Percentiles rank a stretch among this genome's conserved stretches.
These are phyloP conservation scores for Dujonia santamariae DNA, from an alignment of 1,139 yeast genomes.

Conservation along the genomic window DNA sequence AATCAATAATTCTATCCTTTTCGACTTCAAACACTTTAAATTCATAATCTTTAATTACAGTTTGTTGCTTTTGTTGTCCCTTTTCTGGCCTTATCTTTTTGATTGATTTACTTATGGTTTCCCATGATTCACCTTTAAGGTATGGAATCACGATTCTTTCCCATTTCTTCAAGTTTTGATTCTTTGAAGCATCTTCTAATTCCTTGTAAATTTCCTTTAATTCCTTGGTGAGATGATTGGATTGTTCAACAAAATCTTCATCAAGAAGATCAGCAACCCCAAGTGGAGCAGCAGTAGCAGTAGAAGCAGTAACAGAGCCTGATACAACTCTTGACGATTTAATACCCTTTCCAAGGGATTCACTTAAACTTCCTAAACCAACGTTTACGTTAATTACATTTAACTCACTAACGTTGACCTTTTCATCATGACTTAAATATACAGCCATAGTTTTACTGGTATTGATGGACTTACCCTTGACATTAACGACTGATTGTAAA, in stretches of 20 bases:
- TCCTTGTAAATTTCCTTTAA: conserved; percentile 21
- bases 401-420: conserved; percentile 42
- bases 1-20: conserved; percentile 66
- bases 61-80: not conserved
- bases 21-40: conserved; percentile 58
- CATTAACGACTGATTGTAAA: conserved; percentile 35
- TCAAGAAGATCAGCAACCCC: conserved; percentile 31
- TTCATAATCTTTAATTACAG: conserved; percentile 11
- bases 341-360: conserved; percentile 65
- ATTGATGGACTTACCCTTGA: conserved; percentile 41
- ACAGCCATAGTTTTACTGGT: conserved; percentile 42
- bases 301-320: conserved; percentile 7
- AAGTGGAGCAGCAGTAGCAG: conserved; percentile 2
- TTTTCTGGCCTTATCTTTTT: conserved; percentile 12
- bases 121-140: conserved; percentile 29
- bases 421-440: conserved; percentile 37
- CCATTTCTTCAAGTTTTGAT: conserved; percentile 23
- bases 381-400: conserved; percentile 54
- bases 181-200: conserved; percentile 18
- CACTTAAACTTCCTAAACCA: conserved; percentile 69
- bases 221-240: conserved; percentile 18
- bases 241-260: conserved; percentile 18
- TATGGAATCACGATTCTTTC: conserved; percentile 33
- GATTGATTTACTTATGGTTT: conserved; percentile 17
- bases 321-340: conserved; percentile 10